A percentile compares a stretch with the other conserved stretches of the same genome.
These are phyloP conservation scores for Artomyces pyxidatus DNA, from an alignment of 768 basidiomycete species.

Conservation along the genomic window DNA sequence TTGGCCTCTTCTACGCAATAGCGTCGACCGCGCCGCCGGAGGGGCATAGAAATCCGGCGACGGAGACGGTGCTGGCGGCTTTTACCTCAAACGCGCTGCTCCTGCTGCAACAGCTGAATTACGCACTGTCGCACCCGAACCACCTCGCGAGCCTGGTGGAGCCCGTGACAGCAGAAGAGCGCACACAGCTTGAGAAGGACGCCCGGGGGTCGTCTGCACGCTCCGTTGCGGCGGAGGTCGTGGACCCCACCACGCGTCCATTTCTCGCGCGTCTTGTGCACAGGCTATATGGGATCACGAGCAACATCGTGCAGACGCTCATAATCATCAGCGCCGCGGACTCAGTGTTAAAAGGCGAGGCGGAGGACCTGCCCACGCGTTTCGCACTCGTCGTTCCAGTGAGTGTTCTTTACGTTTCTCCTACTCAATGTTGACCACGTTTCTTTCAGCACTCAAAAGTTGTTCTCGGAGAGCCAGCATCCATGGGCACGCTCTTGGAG, in stretches of 20 bases:
- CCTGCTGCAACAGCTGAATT: constrained; percentile 82
- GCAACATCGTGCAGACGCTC: constrained; percentile 62
- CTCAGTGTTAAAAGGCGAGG: constrained; percentile 49
- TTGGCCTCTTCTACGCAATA: constrained; percentile 70
- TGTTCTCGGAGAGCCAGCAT: constrained; percentile 73
- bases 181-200: constrained; percentile 59
- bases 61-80: constrained; percentile 56
- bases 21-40: constrained; percentile 46
- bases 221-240: constrained; percentile 32
- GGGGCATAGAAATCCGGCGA: constrained; percentile 38
- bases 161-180: constrained; percentile 70
- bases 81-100: constrained; percentile 63
- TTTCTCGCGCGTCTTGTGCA: constrained; percentile 66
- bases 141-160: constrained; percentile 78
- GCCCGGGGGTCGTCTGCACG: constrained; percentile 22
- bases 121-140: constrained; percentile 86
- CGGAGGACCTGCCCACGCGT: constrained; percentile 64
- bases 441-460: constrained; percentile 79
- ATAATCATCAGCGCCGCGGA: constrained; percentile 66
- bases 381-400: constrained; percentile 71
- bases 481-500: constrained; percentile 83
- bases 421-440: too few relatives aligned
- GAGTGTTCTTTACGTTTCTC: too few relatives aligned
- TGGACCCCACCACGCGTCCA: constrained; percentile 63
- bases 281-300: constrained; percentile 60